Conservation (phyloP, 2,329 filamentous ascomycete species). For the Diaporthe citriasiana region DNA sequence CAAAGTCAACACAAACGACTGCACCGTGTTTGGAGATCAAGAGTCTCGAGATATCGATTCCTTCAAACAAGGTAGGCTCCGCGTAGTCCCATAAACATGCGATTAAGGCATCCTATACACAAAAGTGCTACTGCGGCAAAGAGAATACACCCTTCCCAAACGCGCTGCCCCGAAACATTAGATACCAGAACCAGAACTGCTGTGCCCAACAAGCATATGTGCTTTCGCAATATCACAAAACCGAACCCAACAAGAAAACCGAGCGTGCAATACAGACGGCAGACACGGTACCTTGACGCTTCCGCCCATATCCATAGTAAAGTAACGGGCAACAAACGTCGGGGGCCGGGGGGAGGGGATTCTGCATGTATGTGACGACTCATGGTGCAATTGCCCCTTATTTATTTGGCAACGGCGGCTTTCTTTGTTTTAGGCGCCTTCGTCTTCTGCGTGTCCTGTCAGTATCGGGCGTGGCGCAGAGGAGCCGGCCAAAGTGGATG, state of each 20-base stretch:
- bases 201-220: slow-evolving; percentile 1
- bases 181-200: slow-evolving; percentile 31
- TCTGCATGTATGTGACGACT: background rate
- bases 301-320: slow-evolving; percentile 37
- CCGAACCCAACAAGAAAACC: slow-evolving; percentile 20
- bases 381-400: background rate
- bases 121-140: slow-evolving; percentile 33
- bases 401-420: slow-evolving; percentile 46
- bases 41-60: background rate
- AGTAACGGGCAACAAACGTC: slow-evolving; percentile 6
- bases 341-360: slow-evolving; percentile 12
- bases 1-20: background rate
- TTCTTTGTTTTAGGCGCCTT: slow-evolving; percentile 52
- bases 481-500: background rate
- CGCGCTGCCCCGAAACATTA: slow-evolving; percentile 29
- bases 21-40: background rate
- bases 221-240: slow-evolving; percentile 19
- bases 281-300: slow-evolving; percentile 19
- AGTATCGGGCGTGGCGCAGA: background rate
- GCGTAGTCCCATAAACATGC: slow-evolving; percentile 22
- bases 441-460: slow-evolving; percentile 45
- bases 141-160: slow-evolving; percentile 24
- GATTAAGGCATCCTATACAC: slow-evolving; percentile 37
- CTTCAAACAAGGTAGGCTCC: background rate
- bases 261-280: slow-evolving; percentile 15